phyloP scores from a whole-genome alignment of 2,329 filamentous ascomycete species.

The Diplodia sapinea region DNA sequence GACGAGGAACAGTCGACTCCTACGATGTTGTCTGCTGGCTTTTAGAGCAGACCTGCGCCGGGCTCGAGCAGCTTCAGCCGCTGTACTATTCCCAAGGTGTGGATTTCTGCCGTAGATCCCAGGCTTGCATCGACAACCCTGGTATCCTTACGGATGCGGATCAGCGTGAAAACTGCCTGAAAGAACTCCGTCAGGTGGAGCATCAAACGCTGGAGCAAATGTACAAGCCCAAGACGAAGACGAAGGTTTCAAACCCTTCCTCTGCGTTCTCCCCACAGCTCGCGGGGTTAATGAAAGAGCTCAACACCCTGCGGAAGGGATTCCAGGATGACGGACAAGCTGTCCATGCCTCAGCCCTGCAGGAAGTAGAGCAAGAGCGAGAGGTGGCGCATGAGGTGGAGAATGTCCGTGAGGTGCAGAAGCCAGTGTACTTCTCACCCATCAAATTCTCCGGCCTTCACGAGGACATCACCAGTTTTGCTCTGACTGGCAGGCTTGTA shows the following conservation, averaged over 20 bases:
- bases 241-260: not conserved
- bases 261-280: conserved; percentile 32
- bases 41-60: conserved; percentile 66
- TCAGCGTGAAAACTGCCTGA: conserved; percentile 52
- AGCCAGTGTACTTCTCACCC: conserved; percentile 50
- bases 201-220: conserved; percentile 63
- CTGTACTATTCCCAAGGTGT: conserved; percentile 66
- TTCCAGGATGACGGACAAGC: conserved; percentile 55
- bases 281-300: conserved; percentile 36
- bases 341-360: conserved; percentile 57
- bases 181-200: conserved; percentile 58
- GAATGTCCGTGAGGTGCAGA: conserved; percentile 61
- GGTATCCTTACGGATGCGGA: conserved; percentile 48
- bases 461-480: conserved; percentile 55
- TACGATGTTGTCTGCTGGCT: conserved; percentile 65
- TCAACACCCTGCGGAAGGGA: conserved; percentile 44
- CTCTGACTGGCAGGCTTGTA: conserved; percentile 51
- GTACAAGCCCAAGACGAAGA: conserved; percentile 54
- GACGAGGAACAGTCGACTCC: conserved; percentile 48
- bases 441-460: conserved; percentile 56
- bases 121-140: conserved; percentile 55
- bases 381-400: conserved; percentile 65
- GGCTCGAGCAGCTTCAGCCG: conserved; percentile 64
- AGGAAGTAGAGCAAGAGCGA: conserved; percentile 65
- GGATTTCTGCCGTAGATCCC: conserved; percentile 64